Base-by-base conservation (phyloP, 2,329 filamentous ascomycete genomes). In the Phyllosticta citrichinensis region DNA sequence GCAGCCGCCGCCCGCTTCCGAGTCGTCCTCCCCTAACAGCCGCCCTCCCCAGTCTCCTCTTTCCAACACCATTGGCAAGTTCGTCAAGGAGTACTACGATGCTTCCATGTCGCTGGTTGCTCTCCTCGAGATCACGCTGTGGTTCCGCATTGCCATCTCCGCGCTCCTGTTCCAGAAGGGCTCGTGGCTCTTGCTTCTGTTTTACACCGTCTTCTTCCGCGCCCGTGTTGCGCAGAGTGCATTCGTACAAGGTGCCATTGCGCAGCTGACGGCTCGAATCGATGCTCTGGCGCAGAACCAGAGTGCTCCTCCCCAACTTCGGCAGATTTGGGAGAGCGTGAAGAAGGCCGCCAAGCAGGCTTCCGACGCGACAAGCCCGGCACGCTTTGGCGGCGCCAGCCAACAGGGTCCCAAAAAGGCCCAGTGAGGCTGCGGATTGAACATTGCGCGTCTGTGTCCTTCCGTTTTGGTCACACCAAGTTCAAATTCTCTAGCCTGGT, bases 41-140 rank as follows among this genome's bases (percentile, higher is more conserved):
- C 40, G 40, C 14, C 40, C 40, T n/a, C 40, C 40, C 12, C 78
- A 80, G 35, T 81, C 82, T 64, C 85, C 86, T 52, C 76, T 91
- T 61, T 87, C 89, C 59, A 91, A 97, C 64, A 83, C 81, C 67
- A 96, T 99, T 74, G 91, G 91, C 68, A 83, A 82, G 69, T 99
- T 99, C 70, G 91, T 99, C 75, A 97, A 97, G 85, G 85, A 91
- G 74, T 97, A 97, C 83, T 99, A 99, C 73, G 94, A 99, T 74
- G 79, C 84, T 64, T 96, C 91, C 76, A 99, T 99, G 94, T 89
- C 88, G 62, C 80, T 97, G 63, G 94, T 99, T 33, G 88, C 93
- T 47, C 80, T 81, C 55, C 88, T 99, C 62, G 94, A 99, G 79
- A 90, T 97, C 67, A 77, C 83, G 51, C 85, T 97, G 63, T 95